A percentile compares a stretch with the other conserved stretches of the same genome.
These are phyloP conservation scores for Lodderomyces pseudojiufengensis DNA, from an alignment of 1,139 yeast genomes.

Conservation along the genomic window DNA sequence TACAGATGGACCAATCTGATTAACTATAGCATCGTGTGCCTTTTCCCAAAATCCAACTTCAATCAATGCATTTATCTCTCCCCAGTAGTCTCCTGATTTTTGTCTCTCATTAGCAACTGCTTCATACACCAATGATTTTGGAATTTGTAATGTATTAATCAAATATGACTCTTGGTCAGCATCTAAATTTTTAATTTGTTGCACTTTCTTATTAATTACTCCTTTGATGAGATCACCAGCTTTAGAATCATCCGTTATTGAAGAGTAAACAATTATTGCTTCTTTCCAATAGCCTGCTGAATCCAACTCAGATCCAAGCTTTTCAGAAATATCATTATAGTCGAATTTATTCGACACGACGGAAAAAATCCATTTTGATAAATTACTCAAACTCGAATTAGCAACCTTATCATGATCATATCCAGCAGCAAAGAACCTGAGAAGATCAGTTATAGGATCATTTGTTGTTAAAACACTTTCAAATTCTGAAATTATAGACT, in stretches of 20 bases:
- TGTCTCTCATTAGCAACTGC: slow-evolving; percentile 48
- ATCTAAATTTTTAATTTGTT: slow-evolving; percentile 28
- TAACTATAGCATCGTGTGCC: slow-evolving; percentile 59
- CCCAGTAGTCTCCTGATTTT: slow-evolving; percentile 37
- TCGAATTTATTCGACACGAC: slow-evolving; percentile 32
- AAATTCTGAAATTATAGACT: slow-evolving; percentile 29
- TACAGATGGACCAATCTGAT: slow-evolving; percentile 65
- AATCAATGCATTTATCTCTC: slow-evolving; percentile 60
- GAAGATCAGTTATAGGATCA: slow-evolving; percentile 20
- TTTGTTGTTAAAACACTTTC: slow-evolving; percentile 10
- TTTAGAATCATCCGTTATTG: slow-evolving; percentile 42
- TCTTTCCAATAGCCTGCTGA: slow-evolving; percentile 51
- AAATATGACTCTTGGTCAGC: slow-evolving; percentile 32
- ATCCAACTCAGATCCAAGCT: slow-evolving; percentile 54
- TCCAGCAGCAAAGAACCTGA: slow-evolving; percentile 15
- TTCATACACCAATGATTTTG: slow-evolving; percentile 44
- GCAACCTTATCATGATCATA: slow-evolving; percentile 5
- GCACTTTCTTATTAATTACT: slow-evolving; percentile 47
- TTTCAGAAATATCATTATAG: slow-evolving; percentile 41
- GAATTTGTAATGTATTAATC: slow-evolving; percentile 38
- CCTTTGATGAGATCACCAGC: slow-evolving; percentile 39
- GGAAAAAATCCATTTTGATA: slow-evolving; percentile 55
- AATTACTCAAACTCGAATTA: slow-evolving; percentile 19
- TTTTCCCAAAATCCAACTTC: slow-evolving; percentile 58
- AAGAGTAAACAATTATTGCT: slow-evolving; percentile 58